These are phyloP conservation scores for Elaeis guineensis DNA, from an alignment of 176 grass and related monocot species.

Conservation along the genomic window DNA sequence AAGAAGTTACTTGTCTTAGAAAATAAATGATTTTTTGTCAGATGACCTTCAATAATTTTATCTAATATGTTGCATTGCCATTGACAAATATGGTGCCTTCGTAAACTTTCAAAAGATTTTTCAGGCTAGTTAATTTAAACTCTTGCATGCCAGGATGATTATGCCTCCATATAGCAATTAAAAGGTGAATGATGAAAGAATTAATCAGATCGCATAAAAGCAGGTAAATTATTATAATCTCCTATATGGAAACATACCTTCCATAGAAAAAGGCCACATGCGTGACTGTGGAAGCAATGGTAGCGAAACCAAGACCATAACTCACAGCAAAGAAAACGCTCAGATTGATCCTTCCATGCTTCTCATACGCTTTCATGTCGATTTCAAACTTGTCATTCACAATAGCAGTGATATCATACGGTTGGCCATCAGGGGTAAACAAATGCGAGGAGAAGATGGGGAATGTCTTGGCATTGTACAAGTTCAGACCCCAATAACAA, in stretches of 20 bases:
- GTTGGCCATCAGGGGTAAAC: constrained; percentile 48
- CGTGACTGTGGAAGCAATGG: constrained; percentile 50
- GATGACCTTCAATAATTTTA: too few species aligned
- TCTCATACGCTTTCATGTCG: constrained; percentile 22
- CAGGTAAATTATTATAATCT: too few species aligned
- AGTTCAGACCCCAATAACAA: constrained; percentile 53
- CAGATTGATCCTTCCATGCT: constrained; percentile 48
- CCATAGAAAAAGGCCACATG: constrained; percentile 82
- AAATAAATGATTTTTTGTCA: too few species aligned
- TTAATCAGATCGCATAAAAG: too few species aligned
- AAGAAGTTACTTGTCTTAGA: too few species aligned
- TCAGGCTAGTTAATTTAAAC: too few species aligned
- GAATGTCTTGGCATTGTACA: constrained; percentile 55
- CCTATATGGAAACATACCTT: constrained; percentile 23
- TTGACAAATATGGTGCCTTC: too few species aligned
- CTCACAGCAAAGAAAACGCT: constrained; percentile 56
- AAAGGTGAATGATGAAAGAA: too few species aligned
- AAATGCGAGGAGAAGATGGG: constrained; percentile 71
- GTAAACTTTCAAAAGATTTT: too few species aligned
- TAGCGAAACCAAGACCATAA: constrained; percentile 66
- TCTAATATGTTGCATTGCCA: too few species aligned
- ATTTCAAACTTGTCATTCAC: constrained; percentile 55
- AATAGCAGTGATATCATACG: constrained; percentile 40
- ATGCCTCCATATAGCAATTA: too few species aligned
- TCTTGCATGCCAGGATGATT: too few species aligned